Evolutionary conservation across 2,329 filamentous ascomycete species (phyloP), one percentile per base, ranked within the genome.

Genomic region (Aspergillus pseudoglaucus): DNA sequence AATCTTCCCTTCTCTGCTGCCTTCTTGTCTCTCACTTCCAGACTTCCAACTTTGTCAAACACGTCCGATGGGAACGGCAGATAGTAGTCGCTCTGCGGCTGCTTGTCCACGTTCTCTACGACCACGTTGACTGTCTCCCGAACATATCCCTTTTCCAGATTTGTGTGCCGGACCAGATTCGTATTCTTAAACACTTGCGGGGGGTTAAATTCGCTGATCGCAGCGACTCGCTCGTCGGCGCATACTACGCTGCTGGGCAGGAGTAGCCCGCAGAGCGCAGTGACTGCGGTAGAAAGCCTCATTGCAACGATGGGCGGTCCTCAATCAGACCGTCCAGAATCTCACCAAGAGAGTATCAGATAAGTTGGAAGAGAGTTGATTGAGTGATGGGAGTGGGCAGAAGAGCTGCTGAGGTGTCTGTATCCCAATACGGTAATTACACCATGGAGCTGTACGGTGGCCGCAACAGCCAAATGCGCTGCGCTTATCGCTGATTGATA

Each of bases 21-120:
- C 71, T 95, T 95, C 77, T 90, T 93, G 69, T 97, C 89, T 75
- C 86, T 88, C 46, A 90, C 93, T 73, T 97, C 90, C 49, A 98
- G 74, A 35, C 86, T 89, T 55, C 91, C 93, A 53, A 97, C 75
- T 55, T 81, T 84, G 54, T 82, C 79, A 60, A 95, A 81, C 69
- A 88, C 77, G 53, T 84, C 80, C 50, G 84, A 76, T 48, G 88
- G 85, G 65, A 98, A 95, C 3, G 90, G 88, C 46, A 98, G 63
- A 69, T 85, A 97, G 78, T 98, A 98, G 69, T 95, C 86, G 66
- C 83, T 81, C 66, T 97, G 90, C 15, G 90, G 80, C 56, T 84
- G 75, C 52, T 80, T 78, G 62, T 85, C 88, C 57, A 87, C 77
- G 68, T 98, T 98, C 75, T 96, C 87, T 54, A 98, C 82, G 45